phyloP scores from a whole-genome alignment of 352 stramenopile species.

The Phytophthora ramorum region DNA sequence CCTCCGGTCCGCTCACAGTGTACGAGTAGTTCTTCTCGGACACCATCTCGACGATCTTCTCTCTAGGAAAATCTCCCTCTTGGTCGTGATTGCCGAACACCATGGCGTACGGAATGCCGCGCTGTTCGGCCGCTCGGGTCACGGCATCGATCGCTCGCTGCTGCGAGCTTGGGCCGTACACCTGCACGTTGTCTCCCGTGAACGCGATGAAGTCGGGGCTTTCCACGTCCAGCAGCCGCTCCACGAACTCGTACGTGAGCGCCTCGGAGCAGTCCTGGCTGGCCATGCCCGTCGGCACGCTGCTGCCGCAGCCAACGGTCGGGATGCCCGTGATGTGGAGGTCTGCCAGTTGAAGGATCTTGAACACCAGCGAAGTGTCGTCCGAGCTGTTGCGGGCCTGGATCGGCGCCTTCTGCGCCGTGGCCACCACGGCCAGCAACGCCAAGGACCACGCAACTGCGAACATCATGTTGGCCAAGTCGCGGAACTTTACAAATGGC shows the following conservation, averaged over 20 bases:
- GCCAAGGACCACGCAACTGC: not conserved
- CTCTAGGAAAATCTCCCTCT: constrained; percentile 42
- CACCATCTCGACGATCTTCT: constrained; percentile 46
- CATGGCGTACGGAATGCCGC: constrained; percentile 59
- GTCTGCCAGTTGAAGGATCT: constrained; percentile 64
- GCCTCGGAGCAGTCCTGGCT: constrained; percentile 50
- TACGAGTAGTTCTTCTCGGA: constrained; percentile 52
- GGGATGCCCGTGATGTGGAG: constrained; percentile 61
- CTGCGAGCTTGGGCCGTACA: constrained; percentile 28
- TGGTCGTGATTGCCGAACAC: constrained; percentile 75
- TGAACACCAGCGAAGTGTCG: constrained; percentile 46
- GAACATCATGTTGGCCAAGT: constrained; percentile 21
- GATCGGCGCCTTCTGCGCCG: constrained; percentile 27
- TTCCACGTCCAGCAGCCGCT: constrained; percentile 55
- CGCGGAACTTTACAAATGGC: constrained; percentile 29
- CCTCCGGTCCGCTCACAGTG: constrained; percentile 40
- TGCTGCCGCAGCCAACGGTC: constrained; percentile 34
- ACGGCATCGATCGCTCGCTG: constrained; percentile 50
- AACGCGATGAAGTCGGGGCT: constrained; percentile 66
- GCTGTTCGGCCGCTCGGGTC: constrained; percentile 38
- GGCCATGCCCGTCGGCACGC: constrained; percentile 29
- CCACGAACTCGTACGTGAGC: constrained; percentile 54
- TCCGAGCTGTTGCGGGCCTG: constrained; percentile 29
- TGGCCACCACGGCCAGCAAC: not conserved
- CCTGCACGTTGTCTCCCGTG: constrained; percentile 64